Conservation (phyloP, 2,329 filamentous ascomycete genomes). For the Daldinia eschscholtzii region DNA sequence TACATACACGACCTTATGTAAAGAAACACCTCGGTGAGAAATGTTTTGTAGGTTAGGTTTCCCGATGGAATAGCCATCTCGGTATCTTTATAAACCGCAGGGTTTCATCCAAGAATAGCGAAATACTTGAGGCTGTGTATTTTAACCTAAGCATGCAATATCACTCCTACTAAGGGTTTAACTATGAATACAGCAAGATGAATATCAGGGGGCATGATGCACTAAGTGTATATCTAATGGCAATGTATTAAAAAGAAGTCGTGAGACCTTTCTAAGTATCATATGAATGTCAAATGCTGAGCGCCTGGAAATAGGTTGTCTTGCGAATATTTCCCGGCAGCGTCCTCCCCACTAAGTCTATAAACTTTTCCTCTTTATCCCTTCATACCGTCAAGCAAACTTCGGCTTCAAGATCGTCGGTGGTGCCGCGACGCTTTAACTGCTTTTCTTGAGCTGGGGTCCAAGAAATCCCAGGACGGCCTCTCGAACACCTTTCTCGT, state of each 20-base stretch:
- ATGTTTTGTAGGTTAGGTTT: too few species aligned
- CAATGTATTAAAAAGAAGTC: neutral
- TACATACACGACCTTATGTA: neutral
- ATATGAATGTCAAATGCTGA: neutral
- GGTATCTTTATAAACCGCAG: too few species aligned
- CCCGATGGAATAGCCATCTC: too few species aligned
- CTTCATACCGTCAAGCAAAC: too few species aligned
- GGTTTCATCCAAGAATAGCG: too few species aligned
- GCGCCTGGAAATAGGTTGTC: neutral
- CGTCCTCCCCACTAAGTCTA: neutral
- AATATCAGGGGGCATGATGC: neutral
- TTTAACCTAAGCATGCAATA: neutral
- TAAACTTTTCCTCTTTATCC: neutral
- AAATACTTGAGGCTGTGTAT: too few species aligned
- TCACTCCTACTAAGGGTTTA: neutral
- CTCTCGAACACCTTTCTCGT: conserved; percentile 28
- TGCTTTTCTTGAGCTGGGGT: conserved; percentile 25
- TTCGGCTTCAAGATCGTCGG: neutral
- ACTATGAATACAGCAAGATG: neutral
- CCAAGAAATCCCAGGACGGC: conserved; percentile 29
- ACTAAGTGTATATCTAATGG: too few species aligned
- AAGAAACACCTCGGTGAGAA: neutral
- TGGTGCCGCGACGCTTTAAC: neutral
- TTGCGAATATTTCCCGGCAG: neutral
- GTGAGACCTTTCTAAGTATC: neutral